phyloP scores from a whole-genome alignment of 139 green algal genomes.

The Chlamydomonas eustigma region DNA sequence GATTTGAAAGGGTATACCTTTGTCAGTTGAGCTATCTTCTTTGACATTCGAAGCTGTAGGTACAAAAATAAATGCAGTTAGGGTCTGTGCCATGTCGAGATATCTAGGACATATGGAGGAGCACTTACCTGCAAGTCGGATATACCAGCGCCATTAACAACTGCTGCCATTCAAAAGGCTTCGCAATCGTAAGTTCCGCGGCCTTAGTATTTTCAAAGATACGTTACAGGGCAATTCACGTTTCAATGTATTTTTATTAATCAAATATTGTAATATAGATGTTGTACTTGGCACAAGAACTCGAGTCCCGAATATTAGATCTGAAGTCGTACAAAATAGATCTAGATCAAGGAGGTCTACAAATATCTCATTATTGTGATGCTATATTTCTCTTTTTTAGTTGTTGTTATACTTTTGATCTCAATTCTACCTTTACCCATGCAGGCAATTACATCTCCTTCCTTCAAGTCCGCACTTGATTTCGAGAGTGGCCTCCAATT shows the following conservation, averaged over 20 bases:
- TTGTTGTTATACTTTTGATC: slow-evolving; percentile 43
- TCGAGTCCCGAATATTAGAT: no score
- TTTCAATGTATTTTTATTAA: no score
- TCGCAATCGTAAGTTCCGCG: no score
- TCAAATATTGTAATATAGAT: no score
- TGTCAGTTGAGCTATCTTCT: slow-evolving; percentile 79
- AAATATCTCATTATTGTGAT: slow-evolving; percentile 62
- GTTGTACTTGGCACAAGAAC: no score
- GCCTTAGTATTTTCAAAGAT: no score
- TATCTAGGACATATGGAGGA: background rate
- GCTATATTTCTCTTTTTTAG: slow-evolving; percentile 61
- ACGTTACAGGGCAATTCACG: no score
- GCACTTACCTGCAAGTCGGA: slow-evolving; percentile 40
- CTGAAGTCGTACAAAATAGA: no score
- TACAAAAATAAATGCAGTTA: background rate
- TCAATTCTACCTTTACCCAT: slow-evolving; percentile 73
- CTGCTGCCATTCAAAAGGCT: no score
- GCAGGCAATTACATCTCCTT: slow-evolving; percentile 67
- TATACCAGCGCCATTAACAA: background rate
- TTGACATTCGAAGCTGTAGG: slow-evolving; percentile 69
- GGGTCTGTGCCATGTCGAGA: background rate
- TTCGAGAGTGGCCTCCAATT: slow-evolving; percentile 73
- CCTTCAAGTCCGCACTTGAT: slow-evolving; percentile 46
- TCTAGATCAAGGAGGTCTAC: no score
- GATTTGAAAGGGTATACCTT: no score